Conservation (phyloP, 495 filamentous ascomycete genomes). For the Aspergillus olivimuriae region DNA sequence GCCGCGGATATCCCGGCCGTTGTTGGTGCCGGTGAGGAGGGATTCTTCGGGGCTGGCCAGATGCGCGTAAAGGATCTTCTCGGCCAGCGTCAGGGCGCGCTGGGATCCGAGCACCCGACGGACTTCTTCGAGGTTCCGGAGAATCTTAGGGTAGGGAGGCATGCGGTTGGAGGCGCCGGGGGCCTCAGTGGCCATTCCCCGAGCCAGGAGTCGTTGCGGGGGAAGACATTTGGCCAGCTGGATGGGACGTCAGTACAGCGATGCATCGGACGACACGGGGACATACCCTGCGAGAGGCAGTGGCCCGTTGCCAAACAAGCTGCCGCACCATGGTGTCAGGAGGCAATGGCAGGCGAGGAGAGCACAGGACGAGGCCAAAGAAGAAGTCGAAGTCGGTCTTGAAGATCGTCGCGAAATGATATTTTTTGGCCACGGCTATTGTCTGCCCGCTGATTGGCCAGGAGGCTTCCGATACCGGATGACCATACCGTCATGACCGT, state of each 20-base stretch:
- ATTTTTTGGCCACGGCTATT: constrained; percentile 8
- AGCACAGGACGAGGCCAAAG: constrained; percentile 1
- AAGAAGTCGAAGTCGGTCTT: neutral
- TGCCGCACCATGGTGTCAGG: constrained; percentile 26
- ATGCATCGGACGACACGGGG: neutral
- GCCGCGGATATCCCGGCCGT: constrained; percentile 74
- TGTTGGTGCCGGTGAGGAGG: constrained; percentile 68
- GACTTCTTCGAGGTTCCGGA: constrained; percentile 54
- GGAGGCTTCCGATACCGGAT: constrained; percentile 10
- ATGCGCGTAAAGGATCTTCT: constrained; percentile 98
- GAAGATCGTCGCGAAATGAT: constrained; percentile 6
- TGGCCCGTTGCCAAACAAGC: constrained; percentile 27
- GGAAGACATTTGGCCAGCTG: constrained; percentile 23
- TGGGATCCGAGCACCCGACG: constrained; percentile 62
- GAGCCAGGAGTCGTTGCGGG: constrained; percentile 13
- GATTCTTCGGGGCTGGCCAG: constrained; percentile 81
- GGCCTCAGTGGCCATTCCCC: constrained; percentile 30
- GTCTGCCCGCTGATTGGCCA: constrained; percentile 16
- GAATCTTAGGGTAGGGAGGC: constrained; percentile 60
- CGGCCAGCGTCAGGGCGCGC: constrained; percentile 75
- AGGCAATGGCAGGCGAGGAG: constrained; percentile 4
- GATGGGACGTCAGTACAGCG: neutral
- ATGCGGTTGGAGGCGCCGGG: constrained; percentile 40
- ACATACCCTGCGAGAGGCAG: constrained; percentile 28
- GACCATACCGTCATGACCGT: neutral